Conservation (phyloP, 208 protist genomes). For the Leishmania amazonensis region DNA sequence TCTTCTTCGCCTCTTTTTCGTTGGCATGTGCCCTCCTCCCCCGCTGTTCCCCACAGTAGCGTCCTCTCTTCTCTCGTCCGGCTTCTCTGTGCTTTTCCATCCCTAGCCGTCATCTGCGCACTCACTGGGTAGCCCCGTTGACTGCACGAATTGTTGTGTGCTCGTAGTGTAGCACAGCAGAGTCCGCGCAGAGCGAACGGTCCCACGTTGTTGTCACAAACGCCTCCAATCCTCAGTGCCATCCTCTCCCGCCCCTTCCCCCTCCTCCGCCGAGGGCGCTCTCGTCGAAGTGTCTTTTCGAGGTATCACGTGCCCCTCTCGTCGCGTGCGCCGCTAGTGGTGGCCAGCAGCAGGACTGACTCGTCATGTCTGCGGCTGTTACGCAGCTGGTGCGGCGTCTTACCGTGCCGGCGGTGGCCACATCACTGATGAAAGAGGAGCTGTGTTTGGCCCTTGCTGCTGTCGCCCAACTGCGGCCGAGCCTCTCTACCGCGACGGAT, state of each 20-base stretch:
- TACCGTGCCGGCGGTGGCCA: slow-evolving; percentile 19
- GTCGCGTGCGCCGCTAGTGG: not conserved
- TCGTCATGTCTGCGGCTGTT: slow-evolving; percentile 10
- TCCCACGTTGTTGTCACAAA: not conserved
- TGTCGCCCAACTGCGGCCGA: slow-evolving; percentile 34
- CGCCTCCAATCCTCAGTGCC: not conserved
- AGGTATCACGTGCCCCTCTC: not conserved
- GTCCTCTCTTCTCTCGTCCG: not conserved
- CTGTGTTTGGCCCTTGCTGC: slow-evolving; percentile 75
- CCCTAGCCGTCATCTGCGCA: not conserved
- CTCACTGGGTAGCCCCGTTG: not conserved
- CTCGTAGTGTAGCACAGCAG: not conserved
- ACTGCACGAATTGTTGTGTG: not conserved
- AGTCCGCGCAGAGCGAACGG: not conserved
- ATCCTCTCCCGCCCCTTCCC: not conserved
- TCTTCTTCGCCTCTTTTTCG: not conserved
- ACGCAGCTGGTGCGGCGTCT: slow-evolving; percentile 33
- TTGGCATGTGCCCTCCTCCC: not conserved
- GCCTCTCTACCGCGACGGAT: not conserved
- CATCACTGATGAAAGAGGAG: slow-evolving; percentile 39
- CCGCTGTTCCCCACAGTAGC: not conserved
- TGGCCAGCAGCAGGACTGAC: not conserved
- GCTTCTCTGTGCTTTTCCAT: not conserved
- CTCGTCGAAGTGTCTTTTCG: not conserved
- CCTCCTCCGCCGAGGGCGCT: not conserved